These are phyloP conservation scores for Mallotus nudiflorus DNA, from an alignment of 345 rosid species.

Conservation along the genomic window DNA sequence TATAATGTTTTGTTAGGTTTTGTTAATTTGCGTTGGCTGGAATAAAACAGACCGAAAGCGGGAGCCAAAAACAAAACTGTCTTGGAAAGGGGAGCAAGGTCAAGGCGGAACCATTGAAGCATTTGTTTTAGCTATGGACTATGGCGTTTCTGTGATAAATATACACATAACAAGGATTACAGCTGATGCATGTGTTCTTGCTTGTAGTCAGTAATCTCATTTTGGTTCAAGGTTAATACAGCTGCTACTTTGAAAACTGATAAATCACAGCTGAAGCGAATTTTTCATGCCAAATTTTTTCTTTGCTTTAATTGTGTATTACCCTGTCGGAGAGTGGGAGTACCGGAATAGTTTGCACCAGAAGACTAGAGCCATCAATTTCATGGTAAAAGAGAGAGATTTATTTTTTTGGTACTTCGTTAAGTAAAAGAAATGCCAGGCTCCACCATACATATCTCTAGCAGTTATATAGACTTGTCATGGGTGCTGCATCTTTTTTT, in stretches of 20 bases:
- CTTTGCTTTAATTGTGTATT: neutral
- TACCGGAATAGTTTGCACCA: no score
- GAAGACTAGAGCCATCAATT: no score
- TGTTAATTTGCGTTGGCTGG: constrained; percentile 9
- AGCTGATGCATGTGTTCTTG: neutral
- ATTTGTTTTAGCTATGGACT: neutral
- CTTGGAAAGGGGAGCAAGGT: neutral
- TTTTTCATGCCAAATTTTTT: neutral
- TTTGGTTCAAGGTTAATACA: neutral
- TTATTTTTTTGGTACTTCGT: no score
- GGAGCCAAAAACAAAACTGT: neutral
- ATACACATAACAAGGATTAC: neutral
- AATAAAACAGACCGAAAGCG: neutral
- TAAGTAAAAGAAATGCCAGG: no score
- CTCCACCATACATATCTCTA: no score
- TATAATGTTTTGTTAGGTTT: neutral
- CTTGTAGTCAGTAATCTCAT: neutral
- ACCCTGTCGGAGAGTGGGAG: no score
- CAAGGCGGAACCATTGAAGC: neutral
- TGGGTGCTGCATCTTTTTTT: no score
- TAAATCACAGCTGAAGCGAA: neutral
- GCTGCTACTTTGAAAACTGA: neutral
- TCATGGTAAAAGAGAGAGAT: no score
- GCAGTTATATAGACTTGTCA: no score
- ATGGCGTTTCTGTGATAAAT: neutral